Evolutionary conservation across 257 asterid species (phyloP).

Genomic region (Rauvolfia tetraphylla): DNA sequence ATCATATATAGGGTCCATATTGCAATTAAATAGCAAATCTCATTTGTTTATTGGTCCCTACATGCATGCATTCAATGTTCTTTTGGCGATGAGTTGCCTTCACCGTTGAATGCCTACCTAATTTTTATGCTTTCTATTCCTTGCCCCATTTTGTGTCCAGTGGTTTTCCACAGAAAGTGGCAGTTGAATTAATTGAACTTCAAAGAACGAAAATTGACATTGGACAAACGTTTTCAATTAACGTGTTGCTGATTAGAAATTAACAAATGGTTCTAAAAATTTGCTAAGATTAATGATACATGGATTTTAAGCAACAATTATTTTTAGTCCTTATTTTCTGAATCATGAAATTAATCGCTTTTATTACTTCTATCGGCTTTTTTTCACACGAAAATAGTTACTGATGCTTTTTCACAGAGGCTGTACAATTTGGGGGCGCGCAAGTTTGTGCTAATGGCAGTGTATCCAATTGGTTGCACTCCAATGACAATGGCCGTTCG

Average conservation of each 20-base stretch:
- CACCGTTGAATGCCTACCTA: not conserved
- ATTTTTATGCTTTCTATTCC: not conserved
- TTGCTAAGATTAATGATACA: no score
- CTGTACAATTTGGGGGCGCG: constrained; percentile 64
- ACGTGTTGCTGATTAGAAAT: no score
- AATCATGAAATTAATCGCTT: not conserved
- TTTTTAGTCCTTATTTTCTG: no score
- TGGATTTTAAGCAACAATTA: not conserved
- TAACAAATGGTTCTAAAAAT: not conserved
- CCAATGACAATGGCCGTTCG: constrained; percentile 41
- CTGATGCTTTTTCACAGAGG: constrained; percentile 33
- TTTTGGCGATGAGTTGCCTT: not conserved
- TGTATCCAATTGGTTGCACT: constrained; percentile 73
- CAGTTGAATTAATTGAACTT: not conserved
- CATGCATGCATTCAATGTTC: no score
- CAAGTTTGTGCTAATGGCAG: constrained; percentile 56
- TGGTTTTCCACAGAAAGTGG: not conserved
- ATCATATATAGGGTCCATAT: not conserved
- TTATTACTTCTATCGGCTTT: no score
- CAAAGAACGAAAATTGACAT: no score
- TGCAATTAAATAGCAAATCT: not conserved
- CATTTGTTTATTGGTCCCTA: no score
- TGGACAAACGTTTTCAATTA: no score
- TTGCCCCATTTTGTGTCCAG: not conserved
- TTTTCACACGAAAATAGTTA: no score